Evolutionary conservation across 192 early-diverging fungal genomes (phyloP), one percentile per base, ranked within the genome.

Genomic region (Umbelopsis isabellina): DNA sequence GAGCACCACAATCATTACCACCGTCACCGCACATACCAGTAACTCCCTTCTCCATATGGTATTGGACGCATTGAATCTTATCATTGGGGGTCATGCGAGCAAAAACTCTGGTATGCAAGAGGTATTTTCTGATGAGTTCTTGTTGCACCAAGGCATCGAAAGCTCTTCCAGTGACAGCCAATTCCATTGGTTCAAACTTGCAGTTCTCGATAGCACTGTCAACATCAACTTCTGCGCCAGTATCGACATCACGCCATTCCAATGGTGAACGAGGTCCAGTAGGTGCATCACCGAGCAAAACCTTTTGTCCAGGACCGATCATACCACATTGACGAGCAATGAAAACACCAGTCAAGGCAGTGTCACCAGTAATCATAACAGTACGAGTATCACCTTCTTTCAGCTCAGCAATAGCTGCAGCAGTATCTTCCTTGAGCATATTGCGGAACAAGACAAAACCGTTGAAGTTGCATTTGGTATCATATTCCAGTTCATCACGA

Each of bases 11-110:
- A 77, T 95, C 93, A 78, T 95, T 95, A 27, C 91, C 91, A 76
- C 92, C 93, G 71, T 95, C 93, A 69, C 93, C 93, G 76, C 92
- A 93, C 93, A 95, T 95, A 55, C 88, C 92, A 12, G 90, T 91
- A 44, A 95, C 86, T 2, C 82, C 86, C 13, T 88, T 85, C 74
- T 91, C 90, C 92, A 95, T 93, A 65, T 93, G 91, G 46, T 89
- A 68, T 49, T 86, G 80, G 30, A 94, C 91, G 67, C 88, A 89
- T 46, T 82, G 73, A 20, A 91, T 87, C 82, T 94, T 94, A 79
- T 91, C 89, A 13, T 86, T 83, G 5, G 92, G 92, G 64, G 89
- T 85, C 91, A 93, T 94, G 65, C 92, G 82, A 25, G 90, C 91
- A 81, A 91, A 94, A 9, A 94, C 78, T 23, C 92, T 86, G 37